Base-by-base conservation (phyloP, 106 monocot genomes). In the Gastrodia elata region DNA sequence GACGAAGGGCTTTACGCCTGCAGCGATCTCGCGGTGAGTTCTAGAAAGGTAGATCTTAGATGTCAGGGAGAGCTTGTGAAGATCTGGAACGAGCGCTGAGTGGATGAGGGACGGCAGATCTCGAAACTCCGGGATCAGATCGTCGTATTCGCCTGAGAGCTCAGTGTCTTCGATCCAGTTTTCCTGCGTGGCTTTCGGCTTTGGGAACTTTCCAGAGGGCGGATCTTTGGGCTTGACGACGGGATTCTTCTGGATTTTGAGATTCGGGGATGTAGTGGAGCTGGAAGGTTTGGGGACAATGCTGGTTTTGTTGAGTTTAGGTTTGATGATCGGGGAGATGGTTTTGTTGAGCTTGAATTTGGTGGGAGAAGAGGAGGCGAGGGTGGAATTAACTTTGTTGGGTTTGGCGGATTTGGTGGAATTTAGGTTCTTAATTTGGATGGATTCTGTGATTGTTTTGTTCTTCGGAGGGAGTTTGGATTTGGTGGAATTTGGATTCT, bases 51-150 rank as follows among this genome's bases (percentile, higher is more conserved):
- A 94, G 74, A 81, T 81, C 65, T 81, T 82, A 43, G 94, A 94
- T 24, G 85, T 91, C 73, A 81, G 74, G 32, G 94, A 91, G 65
- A 94, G 77, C 67, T 83, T 84, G 64, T 80, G 77, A 39, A 94
- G 56, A 39, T 94, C 94, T 0, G 94, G 88, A 24, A 94, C 38
- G 18, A 91, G 79, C n/a, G 87, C 36, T 26, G 74, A 38, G 20
- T 91, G 92, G 72, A 95, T 76, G 8, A 82, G 80, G 11, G 83
- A 73, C 2, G 94, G 94, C 32, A 95, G 85, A 55, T 81, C 87
- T 25, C 89, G 87, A 83, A 91, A 91, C 67, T 96, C 95, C 33
- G 87, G 34, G 68, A 96, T 80, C 36, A 92, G 78, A 48, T 89
- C 91, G 26, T 69, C 79, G 9, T 70, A 80, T 39, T 70, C 58